A percentile compares a stretch with the other conserved stretches of the same genome.
Conservation (phyloP, 2,329 filamentous ascomycete species). For the Metarhizium rileyi region DNA sequence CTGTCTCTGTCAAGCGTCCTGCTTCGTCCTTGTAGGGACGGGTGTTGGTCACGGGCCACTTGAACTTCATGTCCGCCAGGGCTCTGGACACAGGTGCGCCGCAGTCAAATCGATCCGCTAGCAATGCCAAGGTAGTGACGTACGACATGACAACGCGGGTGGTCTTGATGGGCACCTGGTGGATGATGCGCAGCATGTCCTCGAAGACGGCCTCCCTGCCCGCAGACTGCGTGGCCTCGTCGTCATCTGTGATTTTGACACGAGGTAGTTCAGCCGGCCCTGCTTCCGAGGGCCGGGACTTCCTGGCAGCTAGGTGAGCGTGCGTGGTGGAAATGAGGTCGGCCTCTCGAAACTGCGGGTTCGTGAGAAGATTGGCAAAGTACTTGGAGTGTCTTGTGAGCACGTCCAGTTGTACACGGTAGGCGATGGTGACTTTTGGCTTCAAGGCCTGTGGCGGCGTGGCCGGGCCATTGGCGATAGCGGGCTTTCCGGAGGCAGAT, state of each 20-base stretch:
- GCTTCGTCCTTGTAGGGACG: constrained; percentile 26
- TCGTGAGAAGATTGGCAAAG: constrained; percentile 57
- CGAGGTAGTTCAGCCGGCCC: constrained; percentile 46
- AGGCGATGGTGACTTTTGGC: constrained; percentile 34
- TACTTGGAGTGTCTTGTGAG: constrained; percentile 57
- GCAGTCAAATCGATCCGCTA: constrained; percentile 67
- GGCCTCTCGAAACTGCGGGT: constrained; percentile 54
- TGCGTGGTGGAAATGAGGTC: constrained; percentile 42
- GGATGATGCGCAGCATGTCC: constrained; percentile 59
- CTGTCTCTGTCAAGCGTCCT: constrained; percentile 34
- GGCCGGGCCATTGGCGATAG: constrained; percentile 2
- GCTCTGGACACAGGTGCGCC: constrained; percentile 43
- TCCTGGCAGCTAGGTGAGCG: constrained; percentile 34
- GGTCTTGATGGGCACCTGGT: constrained; percentile 38
- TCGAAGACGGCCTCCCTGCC: constrained; percentile 52
- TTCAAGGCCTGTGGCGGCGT: constrained; percentile 19
- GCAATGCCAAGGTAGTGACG: constrained; percentile 56
- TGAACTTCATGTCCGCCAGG: constrained; percentile 40
- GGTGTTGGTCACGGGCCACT: constrained; percentile 40
- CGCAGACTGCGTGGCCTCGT: constrained; percentile 52
- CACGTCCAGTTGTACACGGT: constrained; percentile 47
- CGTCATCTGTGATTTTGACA: constrained; percentile 56
- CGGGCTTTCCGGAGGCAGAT: constrained; percentile 20
- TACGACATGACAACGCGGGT: constrained; percentile 44
- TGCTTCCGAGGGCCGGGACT: constrained; percentile 38